Evolutionary conservation across 2,329 filamentous ascomycete species (phyloP).

Genomic region (Penicillium janthinellum): DNA sequence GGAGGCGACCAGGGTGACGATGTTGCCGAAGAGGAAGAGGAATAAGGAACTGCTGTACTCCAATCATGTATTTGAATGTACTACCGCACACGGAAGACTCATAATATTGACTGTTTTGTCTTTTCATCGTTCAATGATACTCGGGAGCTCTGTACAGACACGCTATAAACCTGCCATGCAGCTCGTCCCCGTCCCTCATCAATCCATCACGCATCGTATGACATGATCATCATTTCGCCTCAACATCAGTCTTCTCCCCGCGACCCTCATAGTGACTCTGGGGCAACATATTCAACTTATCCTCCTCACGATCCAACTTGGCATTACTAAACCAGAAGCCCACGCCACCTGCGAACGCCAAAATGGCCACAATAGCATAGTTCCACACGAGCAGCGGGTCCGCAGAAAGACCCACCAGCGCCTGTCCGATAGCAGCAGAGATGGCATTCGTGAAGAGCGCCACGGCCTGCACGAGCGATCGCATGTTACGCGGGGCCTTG

Average conservation of each 20-base stretch:
- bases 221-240: slow-evolving; percentile 4
- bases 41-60: neutral
- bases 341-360: slow-evolving; percentile 63
- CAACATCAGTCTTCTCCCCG: slow-evolving; percentile 14
- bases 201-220: neutral
- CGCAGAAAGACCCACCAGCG: slow-evolving; percentile 61
- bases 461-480: slow-evolving; percentile 69
- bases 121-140: neutral
- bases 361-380: slow-evolving; percentile 64
- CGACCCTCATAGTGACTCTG: slow-evolving; percentile 22
- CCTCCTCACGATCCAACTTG: slow-evolving; percentile 67
- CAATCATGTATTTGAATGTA: neutral
- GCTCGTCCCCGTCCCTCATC: neutral
- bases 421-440: slow-evolving; percentile 70
- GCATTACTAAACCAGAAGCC: slow-evolving; percentile 70
- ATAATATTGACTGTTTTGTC: neutral
- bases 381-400: slow-evolving; percentile 73
- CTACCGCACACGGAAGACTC: neutral
- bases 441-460: slow-evolving; percentile 72
- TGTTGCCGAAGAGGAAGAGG: neutral
- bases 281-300: slow-evolving; percentile 60
- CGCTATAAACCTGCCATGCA: neutral
- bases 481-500: slow-evolving; percentile 79
- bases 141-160: neutral
- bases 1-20: neutral